Percentiles rank a stretch among this genome's conserved stretches.
Conservation (phyloP, 352 stramenopile genomes). For the Pythium brachiatum region DNA sequence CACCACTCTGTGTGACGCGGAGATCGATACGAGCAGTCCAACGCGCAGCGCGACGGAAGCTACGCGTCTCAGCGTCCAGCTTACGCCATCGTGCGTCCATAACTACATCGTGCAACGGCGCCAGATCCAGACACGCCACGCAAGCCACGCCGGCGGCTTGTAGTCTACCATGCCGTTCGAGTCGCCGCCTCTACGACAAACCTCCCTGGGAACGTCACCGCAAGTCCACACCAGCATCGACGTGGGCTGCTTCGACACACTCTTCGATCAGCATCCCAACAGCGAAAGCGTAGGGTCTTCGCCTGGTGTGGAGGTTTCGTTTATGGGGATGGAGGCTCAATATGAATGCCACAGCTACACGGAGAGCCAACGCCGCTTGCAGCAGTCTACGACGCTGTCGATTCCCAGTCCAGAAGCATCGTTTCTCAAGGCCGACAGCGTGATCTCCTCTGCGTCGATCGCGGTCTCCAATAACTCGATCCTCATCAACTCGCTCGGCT, state of each 20-base stretch:
- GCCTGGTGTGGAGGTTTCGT: not conserved
- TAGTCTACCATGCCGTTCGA: not conserved
- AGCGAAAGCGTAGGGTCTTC: not conserved
- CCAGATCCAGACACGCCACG: not conserved
- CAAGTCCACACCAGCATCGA: constrained; percentile 7
- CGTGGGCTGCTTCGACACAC: constrained; percentile 15
- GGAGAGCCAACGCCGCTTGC: not conserved
- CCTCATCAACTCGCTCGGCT: constrained; percentile 7
- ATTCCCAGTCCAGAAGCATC: constrained; percentile 4
- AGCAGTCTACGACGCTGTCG: constrained; percentile 9
- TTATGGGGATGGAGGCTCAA: not conserved
- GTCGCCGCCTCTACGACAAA: not conserved
- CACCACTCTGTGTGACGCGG: too few species aligned
- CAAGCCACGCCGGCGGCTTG: too few species aligned
- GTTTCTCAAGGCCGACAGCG: not conserved
- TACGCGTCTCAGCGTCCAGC: not conserved
- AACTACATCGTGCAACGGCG: not conserved
- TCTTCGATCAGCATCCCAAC: not conserved
- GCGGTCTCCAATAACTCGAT: constrained; percentile 10
- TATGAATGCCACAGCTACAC: not conserved
- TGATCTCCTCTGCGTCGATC: not conserved
- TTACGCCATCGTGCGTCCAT: not conserved
- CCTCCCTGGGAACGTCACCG: not conserved
- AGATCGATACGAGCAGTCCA: too few species aligned
- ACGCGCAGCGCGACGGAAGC: not conserved